phyloP scores from a whole-genome alignment of 768 basidiomycete genomes.

The Boletus rubroflammeus region DNA sequence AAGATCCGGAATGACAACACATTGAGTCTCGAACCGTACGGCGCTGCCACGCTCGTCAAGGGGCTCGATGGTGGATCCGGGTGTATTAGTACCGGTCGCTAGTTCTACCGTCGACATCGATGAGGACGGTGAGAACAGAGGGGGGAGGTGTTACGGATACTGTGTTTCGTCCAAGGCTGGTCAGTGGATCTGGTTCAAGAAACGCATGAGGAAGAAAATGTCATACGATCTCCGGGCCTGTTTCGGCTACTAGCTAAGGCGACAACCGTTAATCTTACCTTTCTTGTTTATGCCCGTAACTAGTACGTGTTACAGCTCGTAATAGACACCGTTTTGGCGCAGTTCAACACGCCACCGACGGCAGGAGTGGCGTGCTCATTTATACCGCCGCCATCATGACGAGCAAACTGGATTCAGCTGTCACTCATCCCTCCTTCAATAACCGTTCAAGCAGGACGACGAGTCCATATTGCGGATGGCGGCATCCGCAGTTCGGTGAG shows the following conservation, averaged over 20 bases:
- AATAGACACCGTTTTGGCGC: not conserved
- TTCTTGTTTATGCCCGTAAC: slow-evolving; percentile 2
- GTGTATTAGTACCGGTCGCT: not conserved
- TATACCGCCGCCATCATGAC: too few species aligned
- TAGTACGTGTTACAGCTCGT: not conserved
- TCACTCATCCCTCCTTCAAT: not conserved
- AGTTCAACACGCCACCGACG: not conserved
- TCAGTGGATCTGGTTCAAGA: not conserved
- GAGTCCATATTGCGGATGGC: not conserved
- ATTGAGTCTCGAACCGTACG: slow-evolving; percentile 72
- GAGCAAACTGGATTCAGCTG: not conserved
- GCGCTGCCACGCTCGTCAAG: slow-evolving; percentile 24
- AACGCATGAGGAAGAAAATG: slow-evolving; percentile 1
- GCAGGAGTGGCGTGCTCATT: not conserved
- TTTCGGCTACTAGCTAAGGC: slow-evolving; percentile 7
- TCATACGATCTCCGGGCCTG: slow-evolving; percentile 18
- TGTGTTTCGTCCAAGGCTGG: not conserved
- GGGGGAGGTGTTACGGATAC: not conserved
- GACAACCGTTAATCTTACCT: slow-evolving; percentile 9
- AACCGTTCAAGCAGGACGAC: too few species aligned
- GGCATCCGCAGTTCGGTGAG: too few species aligned
- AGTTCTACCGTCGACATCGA: slow-evolving; percentile 14
- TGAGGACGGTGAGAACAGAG: not conserved
- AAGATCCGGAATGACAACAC: slow-evolving; percentile 69
- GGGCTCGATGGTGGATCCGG: slow-evolving; percentile 2